These are phyloP conservation scores for Peterozyma xylosa DNA, from an alignment of 805 yeast species.

Conservation along the genomic window DNA sequence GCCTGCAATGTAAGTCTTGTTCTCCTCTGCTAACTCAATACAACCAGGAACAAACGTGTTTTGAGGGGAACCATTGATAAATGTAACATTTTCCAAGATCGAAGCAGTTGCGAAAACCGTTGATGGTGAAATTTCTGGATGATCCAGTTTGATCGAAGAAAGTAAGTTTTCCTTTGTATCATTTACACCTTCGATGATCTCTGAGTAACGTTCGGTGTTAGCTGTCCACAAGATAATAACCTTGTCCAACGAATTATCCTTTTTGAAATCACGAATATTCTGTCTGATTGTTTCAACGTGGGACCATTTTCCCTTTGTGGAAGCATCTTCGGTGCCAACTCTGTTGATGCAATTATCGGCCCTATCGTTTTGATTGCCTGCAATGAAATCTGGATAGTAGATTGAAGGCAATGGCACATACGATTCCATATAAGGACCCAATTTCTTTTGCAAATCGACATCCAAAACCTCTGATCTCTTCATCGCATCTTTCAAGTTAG, in stretches of 20 bases:
- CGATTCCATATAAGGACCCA: conserved; percentile 53
- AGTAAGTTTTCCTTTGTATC: conserved; percentile 81
- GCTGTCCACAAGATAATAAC: conserved; percentile 96
- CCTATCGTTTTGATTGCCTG: conserved; percentile 86
- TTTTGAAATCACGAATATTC: conserved; percentile 77
- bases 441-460: conserved; percentile 71
- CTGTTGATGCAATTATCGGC: conserved; percentile 81
- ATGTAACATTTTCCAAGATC: conserved; percentile 81
- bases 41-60: conserved; percentile 96
- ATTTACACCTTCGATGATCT: conserved; percentile 69
- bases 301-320: conserved; percentile 67
- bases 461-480: conserved; percentile 83
- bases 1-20: conserved; percentile 81
- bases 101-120: conserved; percentile 93
- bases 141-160: conserved; percentile 66
- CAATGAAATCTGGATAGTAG: conserved; percentile 95
- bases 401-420: conserved; percentile 74
- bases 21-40: conserved; percentile 76
- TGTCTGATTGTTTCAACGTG: conserved; percentile 83
- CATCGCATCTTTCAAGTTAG: conserved; percentile 70
- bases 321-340: conserved; percentile 34
- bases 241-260: conserved; percentile 65
- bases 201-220: conserved; percentile 90
- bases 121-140: conserved; percentile 83
- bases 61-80: conserved; percentile 95